phyloP scores from a whole-genome alignment of 192 early-diverging fungal genomes.

The Geranomyces variabilis region DNA sequence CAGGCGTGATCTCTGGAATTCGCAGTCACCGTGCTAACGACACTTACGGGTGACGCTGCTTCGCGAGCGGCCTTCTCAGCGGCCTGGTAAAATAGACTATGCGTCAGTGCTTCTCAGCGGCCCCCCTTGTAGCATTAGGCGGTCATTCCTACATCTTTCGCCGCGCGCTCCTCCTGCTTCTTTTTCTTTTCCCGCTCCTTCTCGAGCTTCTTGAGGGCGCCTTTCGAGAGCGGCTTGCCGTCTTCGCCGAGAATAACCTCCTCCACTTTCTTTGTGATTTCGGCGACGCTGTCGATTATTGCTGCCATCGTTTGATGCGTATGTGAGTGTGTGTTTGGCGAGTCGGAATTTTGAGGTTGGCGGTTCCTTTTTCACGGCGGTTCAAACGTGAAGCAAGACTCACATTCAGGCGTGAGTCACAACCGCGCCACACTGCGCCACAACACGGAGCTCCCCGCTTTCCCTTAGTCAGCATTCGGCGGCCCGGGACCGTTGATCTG shows the following conservation, averaged over 20 bases:
- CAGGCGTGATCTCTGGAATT: not conserved
- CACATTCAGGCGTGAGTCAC: too few relatives aligned
- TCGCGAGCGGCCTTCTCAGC: constrained; percentile 71
- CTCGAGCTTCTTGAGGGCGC: constrained; percentile 90
- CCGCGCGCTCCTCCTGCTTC: constrained; percentile 62
- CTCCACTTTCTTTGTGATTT: constrained; percentile 25
- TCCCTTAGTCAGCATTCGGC: too few relatives aligned
- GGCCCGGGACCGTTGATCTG: too few relatives aligned
- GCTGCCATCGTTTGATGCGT: constrained; percentile 23
- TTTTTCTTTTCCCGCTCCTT: constrained; percentile 87
- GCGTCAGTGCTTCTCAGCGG: not conserved
- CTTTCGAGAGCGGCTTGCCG: constrained; percentile 89
- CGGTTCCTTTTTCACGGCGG: too few relatives aligned
- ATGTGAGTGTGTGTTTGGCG: too few relatives aligned
- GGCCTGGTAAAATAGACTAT: constrained; percentile 53
- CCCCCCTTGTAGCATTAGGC: not conserved
- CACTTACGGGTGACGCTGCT: constrained; percentile 50
- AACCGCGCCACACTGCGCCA: too few relatives aligned
- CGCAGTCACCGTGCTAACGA: not conserved
- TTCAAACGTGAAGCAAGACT: too few relatives aligned
- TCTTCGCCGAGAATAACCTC: constrained; percentile 66
- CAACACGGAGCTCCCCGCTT: too few relatives aligned
- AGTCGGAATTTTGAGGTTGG: too few relatives aligned
- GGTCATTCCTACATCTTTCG: constrained; percentile 38
- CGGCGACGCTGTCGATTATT: constrained; percentile 2